Conservation (phyloP, 2,329 filamentous ascomycete species). For the Aureobasidium sp. region DNA sequence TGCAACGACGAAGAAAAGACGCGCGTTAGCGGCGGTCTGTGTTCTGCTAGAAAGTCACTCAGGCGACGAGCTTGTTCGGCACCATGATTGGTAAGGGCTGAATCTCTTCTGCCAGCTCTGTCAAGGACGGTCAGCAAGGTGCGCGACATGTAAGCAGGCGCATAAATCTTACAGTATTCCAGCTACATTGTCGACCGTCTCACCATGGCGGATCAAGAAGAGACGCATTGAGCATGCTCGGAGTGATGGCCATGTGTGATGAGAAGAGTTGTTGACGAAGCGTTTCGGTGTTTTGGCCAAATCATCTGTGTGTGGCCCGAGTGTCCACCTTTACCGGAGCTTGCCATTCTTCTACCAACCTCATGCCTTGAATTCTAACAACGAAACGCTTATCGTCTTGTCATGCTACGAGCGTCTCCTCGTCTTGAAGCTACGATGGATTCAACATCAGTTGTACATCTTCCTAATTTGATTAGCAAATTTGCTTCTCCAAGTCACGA, state of each 20-base stretch:
- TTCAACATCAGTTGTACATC: neutral
- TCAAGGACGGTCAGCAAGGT: neutral
- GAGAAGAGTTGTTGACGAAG: neutral
- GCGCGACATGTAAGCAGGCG: neutral
- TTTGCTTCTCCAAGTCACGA: neutral
- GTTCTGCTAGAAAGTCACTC: slow-evolving; percentile 57
- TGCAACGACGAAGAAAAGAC: slow-evolving; percentile 74
- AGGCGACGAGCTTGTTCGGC: slow-evolving; percentile 69
- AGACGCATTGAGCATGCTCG: slow-evolving; percentile 46
- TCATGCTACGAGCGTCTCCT: neutral
- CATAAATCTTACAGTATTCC: slow-evolving; percentile 57
- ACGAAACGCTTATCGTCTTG: neutral
- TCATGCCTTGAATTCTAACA: neutral
- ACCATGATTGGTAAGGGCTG: slow-evolving; percentile 72
- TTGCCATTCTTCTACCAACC: neutral
- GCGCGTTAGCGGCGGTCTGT: slow-evolving; percentile 57
- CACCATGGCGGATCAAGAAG: slow-evolving; percentile 77
- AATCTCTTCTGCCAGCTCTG: slow-evolving; percentile 75
- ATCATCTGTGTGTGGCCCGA: slow-evolving; percentile 4
- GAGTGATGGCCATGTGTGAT: neutral
- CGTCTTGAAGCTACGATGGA: neutral
- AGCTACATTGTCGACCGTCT: slow-evolving; percentile 84
- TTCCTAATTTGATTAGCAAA: neutral
- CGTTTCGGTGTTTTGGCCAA: neutral
- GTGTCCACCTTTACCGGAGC: neutral